These are phyloP conservation scores for Casaregolazyma suthepensis DNA, from an alignment of 1,139 yeast genomes.

Conservation along the genomic window DNA sequence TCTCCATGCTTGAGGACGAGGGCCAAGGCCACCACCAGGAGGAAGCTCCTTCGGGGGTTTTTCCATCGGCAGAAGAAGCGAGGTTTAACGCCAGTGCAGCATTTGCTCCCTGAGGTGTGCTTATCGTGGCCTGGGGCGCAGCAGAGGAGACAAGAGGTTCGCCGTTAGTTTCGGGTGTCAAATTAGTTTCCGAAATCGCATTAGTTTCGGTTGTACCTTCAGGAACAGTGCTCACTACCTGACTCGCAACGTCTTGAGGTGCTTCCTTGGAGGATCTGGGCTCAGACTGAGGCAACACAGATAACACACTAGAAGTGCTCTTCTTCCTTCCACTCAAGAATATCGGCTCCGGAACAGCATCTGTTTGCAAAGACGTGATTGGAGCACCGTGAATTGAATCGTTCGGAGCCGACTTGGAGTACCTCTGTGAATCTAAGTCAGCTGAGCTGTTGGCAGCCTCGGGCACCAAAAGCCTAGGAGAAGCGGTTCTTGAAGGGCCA, in stretches of 20 bases:
- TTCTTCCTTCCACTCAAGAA: background rate
- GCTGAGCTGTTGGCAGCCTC: background rate
- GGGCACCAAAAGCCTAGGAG: background rate
- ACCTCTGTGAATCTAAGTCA: background rate
- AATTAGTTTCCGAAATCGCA: too few relatives aligned
- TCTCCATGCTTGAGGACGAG: background rate
- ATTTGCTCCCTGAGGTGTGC: background rate
- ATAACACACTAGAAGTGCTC: background rate
- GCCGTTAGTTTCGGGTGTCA: background rate
- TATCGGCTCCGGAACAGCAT: constrained; percentile 4
- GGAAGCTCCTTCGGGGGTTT: background rate
- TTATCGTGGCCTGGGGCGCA: background rate
- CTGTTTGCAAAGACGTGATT: constrained; percentile 6
- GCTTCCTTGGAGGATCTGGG: background rate
- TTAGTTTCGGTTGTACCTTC: background rate
- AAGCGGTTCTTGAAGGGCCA: background rate
- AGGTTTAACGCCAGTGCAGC: background rate
- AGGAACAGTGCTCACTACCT: background rate
- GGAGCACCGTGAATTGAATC: constrained; percentile 5
- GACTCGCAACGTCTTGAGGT: background rate
- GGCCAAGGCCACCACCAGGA: constrained; percentile 6
- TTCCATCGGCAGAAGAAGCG: background rate
- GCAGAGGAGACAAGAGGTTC: background rate
- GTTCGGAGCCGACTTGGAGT: background rate
- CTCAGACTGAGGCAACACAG: background rate